Conservation (phyloP, 1,284 basidiomycete genomes). For the Rhodotorula sp. region DNA sequence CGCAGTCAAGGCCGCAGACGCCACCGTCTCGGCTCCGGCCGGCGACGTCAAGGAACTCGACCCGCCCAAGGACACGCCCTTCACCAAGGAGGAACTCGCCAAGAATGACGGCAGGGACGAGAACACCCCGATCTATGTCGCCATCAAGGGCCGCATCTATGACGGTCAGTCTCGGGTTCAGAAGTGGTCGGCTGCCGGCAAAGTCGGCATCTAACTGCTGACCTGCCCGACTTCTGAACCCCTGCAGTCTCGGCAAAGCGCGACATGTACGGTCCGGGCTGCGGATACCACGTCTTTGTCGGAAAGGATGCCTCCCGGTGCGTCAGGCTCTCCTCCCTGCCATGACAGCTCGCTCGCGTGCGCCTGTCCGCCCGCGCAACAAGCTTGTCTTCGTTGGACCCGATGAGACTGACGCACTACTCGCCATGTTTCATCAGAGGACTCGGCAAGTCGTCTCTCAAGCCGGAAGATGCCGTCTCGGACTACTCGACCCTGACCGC, state of each 20-base stretch:
- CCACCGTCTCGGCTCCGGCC: not conserved
- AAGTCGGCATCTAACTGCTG: not conserved
- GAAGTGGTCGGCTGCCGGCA: not conserved
- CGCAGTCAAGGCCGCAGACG: slow-evolving; percentile 52
- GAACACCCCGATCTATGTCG: slow-evolving; percentile 73
- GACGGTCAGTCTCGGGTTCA: slow-evolving; percentile 31
- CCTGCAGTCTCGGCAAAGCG: slow-evolving; percentile 61
- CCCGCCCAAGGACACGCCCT: slow-evolving; percentile 74
- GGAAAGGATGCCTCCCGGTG: slow-evolving; percentile 70
- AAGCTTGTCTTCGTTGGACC: too few species aligned
- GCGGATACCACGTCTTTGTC: slow-evolving; percentile 58
- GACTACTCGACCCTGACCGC: slow-evolving; percentile 78
- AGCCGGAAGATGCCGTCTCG: slow-evolving; percentile 78
- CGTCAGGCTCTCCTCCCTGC: not conserved
- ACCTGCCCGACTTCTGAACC: not conserved
- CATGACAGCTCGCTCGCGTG: not conserved
- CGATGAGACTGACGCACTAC: slow-evolving; percentile 43
- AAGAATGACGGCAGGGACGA: slow-evolving; percentile 66
- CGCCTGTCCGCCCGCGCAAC: not conserved
- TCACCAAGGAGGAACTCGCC: slow-evolving; percentile 66
- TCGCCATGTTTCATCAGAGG: slow-evolving; percentile 34
- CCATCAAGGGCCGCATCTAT: slow-evolving; percentile 62
- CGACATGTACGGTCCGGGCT: slow-evolving; percentile 69
- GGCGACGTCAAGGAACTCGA: slow-evolving; percentile 54
- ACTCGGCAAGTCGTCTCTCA: slow-evolving; percentile 70